Percentiles rank a stretch among this genome's conserved stretches.
Evolutionary conservation across 345 rosid species (phyloP).

Genomic region (Moricandia moricandioides): DNA sequence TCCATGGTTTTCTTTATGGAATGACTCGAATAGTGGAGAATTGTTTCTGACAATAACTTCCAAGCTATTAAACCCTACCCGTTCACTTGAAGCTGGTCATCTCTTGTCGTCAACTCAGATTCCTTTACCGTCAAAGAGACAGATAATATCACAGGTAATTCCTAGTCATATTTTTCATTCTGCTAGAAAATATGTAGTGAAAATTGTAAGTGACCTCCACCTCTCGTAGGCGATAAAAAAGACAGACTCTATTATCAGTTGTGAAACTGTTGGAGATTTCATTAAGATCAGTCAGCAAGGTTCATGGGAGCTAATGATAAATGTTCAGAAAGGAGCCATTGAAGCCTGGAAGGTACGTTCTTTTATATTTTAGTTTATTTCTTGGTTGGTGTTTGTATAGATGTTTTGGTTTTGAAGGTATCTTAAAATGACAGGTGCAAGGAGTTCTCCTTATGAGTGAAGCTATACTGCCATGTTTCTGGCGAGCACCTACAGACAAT

Average conservation of each 20-base stretch:
- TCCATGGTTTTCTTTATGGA: conserved; percentile 80
- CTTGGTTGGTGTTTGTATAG: conserved; percentile 3
- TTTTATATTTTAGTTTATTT: conserved; percentile 4
- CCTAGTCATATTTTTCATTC: conserved; percentile 8
- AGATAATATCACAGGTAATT: conserved; percentile 61
- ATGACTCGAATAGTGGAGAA: conserved; percentile 65
- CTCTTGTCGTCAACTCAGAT: conserved; percentile 74
- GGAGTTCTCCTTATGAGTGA: conserved; percentile 66
- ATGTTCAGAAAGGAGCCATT: conserved; percentile 55
- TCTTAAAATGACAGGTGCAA: conserved; percentile 50
- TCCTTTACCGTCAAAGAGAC: conserved; percentile 60
- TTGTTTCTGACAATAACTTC: conserved; percentile 58
- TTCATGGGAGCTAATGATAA: conserved; percentile 68
- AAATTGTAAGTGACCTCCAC: conserved; percentile 2
- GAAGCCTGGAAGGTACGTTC: conserved; percentile 81
- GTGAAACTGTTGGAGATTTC: conserved; percentile 53
- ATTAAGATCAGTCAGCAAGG: conserved; percentile 55
- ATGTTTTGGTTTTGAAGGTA: conserved; percentile 7
- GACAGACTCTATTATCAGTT: conserved; percentile 40
- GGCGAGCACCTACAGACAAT: conserved; percentile 97
- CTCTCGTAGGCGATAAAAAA: conserved; percentile 54
- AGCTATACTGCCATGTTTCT: conserved; percentile 83
- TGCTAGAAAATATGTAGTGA: conserved; percentile 6
- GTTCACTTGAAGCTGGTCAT: conserved; percentile 86
- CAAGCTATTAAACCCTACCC: conserved; percentile 55